Percentiles rank a stretch among this genome's conserved stretches.
These are phyloP conservation scores for Ceratobasidium sp. DNA, from an alignment of 1,284 basidiomycete species.

Conservation along the genomic window DNA sequence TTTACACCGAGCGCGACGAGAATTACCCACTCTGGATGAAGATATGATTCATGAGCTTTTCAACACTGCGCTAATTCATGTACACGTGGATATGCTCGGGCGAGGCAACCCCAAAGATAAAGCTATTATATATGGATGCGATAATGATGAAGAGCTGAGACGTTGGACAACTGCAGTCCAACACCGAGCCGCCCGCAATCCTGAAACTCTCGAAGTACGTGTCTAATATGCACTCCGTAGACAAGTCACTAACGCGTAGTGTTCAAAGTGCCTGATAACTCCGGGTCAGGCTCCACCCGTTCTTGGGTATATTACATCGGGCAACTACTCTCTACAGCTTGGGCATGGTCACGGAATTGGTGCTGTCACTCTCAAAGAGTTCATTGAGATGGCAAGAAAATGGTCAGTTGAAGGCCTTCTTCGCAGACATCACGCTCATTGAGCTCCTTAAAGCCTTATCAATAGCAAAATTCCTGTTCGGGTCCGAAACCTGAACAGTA, in stretches of 20 bases:
- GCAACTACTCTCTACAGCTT: slow-evolving; percentile 76
- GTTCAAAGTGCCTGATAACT: background rate
- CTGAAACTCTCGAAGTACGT: slow-evolving; percentile 46
- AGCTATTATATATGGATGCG: slow-evolving; percentile 69
- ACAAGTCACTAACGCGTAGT: slow-evolving; percentile 48
- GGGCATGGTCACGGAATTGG: slow-evolving; percentile 79
- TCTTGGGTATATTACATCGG: slow-evolving; percentile 82
- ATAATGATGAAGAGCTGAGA: slow-evolving; percentile 56
- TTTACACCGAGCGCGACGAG: slow-evolving; percentile 58
- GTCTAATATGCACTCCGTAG: slow-evolving; percentile 43
- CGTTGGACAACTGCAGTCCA: slow-evolving; percentile 49
- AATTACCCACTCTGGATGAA: slow-evolving; percentile 54
- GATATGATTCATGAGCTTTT: slow-evolving; percentile 54
- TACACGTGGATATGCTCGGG: slow-evolving; percentile 64
- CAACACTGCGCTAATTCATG: slow-evolving; percentile 66
- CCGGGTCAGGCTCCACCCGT: slow-evolving; percentile 48
- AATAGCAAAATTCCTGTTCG: background rate
- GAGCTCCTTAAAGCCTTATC: background rate
- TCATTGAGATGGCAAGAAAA: slow-evolving; percentile 63
- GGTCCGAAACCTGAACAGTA: slow-evolving; percentile 9
- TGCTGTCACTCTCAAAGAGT: slow-evolving; percentile 63
- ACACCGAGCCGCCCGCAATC: slow-evolving; percentile 47
- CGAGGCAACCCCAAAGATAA: slow-evolving; percentile 77
- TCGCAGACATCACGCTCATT: background rate
- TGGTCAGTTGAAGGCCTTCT: slow-evolving; percentile 3